Base-by-base conservation (phyloP, 2,329 filamentous ascomycete genomes). In the Aurifilum marmelostoma region DNA sequence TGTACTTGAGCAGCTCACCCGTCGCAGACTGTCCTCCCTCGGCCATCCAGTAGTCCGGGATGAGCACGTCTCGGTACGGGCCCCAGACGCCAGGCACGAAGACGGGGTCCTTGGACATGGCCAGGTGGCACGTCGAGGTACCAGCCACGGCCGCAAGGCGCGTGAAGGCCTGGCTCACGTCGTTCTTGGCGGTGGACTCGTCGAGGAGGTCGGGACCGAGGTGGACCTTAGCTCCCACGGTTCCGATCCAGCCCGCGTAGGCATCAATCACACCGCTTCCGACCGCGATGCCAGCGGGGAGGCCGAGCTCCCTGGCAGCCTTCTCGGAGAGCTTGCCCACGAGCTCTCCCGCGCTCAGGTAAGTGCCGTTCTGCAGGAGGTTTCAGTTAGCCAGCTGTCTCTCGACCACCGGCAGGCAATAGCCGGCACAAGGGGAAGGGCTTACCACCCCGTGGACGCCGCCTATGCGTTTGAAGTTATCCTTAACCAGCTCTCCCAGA, bases 1-100 rank as follows among this genome's bases (percentile, higher is more conserved):
- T 91, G 81, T 98, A 93, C 76, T 96, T 94, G 63, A 99, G 85
- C 67, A 99, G 86, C 80, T 98, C 96, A 65, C 96, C 96, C 0
- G 96, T 99, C 5, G 96, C 96, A 34, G 93, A 97, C 80, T 99
- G 96, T 16, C 96, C 96, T 73, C 96, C 96, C 80, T 99, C 96
- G 21, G 96, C 94, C 87, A 99, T 92, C 96, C 96, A 99, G 82
- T 91, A 97, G 69, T 90, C 90, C 0, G 96, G 94, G 27, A 98
- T 87, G 56, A 99, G 86, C 6, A 97, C 96, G 77, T 99, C 96
- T 69, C 94, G 88, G 83, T 99, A 99, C 0, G 96, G 96, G 0
- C 96, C 96, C 96, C 96, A 99, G 32, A 99, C 94, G 47, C 96
- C 96, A 65, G 92, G 88, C 16, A 97, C 96, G 77, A 99, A 99